These are phyloP conservation scores for Tephrocybe sp. DNA, from an alignment of 768 basidiomycete species.

Conservation along the genomic window DNA sequence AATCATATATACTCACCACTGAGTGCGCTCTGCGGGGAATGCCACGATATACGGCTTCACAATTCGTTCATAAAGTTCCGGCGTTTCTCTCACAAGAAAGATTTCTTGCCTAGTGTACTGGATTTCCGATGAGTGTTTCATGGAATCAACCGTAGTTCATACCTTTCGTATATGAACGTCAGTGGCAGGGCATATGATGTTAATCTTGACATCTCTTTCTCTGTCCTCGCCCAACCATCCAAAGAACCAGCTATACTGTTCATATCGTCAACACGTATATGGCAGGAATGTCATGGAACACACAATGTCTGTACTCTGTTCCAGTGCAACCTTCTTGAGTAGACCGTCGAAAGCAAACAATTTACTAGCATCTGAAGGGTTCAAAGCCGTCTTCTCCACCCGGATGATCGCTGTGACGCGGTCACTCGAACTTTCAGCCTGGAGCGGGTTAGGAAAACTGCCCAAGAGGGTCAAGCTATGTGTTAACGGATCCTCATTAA, in stretches of 20 bases:
- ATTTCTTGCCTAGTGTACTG: conserved; percentile 77
- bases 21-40: conserved; percentile 72
- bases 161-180: conserved; percentile 88
- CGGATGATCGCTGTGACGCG: conserved; percentile 64
- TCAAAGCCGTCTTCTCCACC: conserved; percentile 72
- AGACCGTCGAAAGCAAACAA: conserved; percentile 37
- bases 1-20: conserved; percentile 56
- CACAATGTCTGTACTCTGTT: conserved; percentile 70
- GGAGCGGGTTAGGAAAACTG: conserved; percentile 37
- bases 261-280: not conserved
- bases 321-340: conserved; percentile 42
- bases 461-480: conserved; percentile 71
- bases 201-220: conserved; percentile 73
- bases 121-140: not conserved
- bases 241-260: conserved; percentile 78
- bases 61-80: conserved; percentile 64
- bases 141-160: not conserved
- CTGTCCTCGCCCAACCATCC: conserved; percentile 57
- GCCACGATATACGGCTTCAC: conserved; percentile 78
- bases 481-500: conserved; percentile 62
- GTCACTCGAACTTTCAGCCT: conserved; percentile 7
- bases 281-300: conserved; percentile 17
- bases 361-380: conserved; percentile 33
- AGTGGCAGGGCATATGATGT: conserved; percentile 84
- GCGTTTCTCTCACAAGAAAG: conserved; percentile 80